Evolutionary conservation across 805 yeast species (phyloP).

Genomic region (Metschnikowia baotianmanensis): DNA sequence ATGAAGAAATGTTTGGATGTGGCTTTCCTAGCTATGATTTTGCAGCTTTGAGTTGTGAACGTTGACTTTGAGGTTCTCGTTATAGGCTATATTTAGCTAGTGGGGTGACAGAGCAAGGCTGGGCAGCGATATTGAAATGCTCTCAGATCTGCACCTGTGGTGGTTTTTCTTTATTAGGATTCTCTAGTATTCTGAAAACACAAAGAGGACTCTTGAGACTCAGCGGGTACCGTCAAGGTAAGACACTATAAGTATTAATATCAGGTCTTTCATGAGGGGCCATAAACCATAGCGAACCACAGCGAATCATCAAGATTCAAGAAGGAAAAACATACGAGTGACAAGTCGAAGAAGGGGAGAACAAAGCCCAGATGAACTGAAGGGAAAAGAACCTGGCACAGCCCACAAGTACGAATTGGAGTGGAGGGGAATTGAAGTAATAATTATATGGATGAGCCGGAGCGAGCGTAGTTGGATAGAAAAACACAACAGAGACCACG

Average conservation of each 20-base stretch:
- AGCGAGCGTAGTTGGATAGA: conserved; percentile 9
- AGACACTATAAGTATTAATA: conserved; percentile 7
- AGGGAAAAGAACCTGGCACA: conserved; percentile 4
- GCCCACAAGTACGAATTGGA: background rate
- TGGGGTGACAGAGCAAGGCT: conserved; percentile 1
- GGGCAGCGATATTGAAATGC: conserved; percentile 23
- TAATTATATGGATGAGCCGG: conserved; percentile 1
- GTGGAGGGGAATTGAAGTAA: background rate
- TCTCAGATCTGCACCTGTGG: conserved; percentile 7
- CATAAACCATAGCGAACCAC: background rate
- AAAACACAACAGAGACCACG: conserved; percentile 17
- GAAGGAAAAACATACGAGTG: conserved; percentile 1
- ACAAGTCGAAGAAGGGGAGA: background rate
- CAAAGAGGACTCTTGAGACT: background rate
- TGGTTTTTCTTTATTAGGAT: background rate
- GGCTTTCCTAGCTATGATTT: background rate
- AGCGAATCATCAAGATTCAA: background rate
- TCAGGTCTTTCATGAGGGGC: background rate
- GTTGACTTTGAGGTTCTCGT: too few species aligned
- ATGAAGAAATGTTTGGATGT: background rate
- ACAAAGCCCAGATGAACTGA: conserved; percentile 2
- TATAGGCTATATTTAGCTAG: too few species aligned
- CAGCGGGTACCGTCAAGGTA: background rate
- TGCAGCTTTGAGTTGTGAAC: too few species aligned
- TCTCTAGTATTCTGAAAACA: background rate